Evolutionary conservation across 2,329 filamentous ascomycete genomes (phyloP).

Genomic region (Alternaria atra): DNA sequence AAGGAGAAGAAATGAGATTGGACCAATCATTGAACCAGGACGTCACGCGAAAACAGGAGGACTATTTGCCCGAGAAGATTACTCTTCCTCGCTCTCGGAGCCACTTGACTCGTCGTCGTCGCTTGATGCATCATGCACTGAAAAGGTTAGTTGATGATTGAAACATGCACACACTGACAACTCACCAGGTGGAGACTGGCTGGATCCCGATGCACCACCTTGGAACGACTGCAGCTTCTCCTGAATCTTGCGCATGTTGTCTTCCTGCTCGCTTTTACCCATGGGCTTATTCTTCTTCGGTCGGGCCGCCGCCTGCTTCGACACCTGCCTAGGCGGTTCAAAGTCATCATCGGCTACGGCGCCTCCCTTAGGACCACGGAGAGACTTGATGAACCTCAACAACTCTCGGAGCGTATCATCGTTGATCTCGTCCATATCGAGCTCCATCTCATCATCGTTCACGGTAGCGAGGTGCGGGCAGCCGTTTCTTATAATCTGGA

Average conservation of each 20-base stretch:
- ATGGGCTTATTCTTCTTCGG: conserved; percentile 80
- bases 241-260: conserved; percentile 70
- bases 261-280: conserved; percentile 76
- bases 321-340: conserved; percentile 53
- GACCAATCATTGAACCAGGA: conserved; percentile 16
- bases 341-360: conserved; percentile 59
- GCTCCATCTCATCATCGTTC: conserved; percentile 68
- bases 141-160: conserved; percentile 28
- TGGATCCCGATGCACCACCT: conserved; percentile 55
- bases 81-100: conserved; percentile 62
- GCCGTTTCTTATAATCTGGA: conserved; percentile 89
- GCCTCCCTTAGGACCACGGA: conserved; percentile 49
- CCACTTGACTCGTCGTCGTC: conserved; percentile 59
- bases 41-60: conserved; percentile 19
- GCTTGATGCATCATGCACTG: conserved; percentile 58
- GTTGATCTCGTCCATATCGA: conserved; percentile 70
- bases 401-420: conserved; percentile 65
- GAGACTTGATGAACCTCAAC: conserved; percentile 61
- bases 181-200: conserved; percentile 54
- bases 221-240: conserved; percentile 61
- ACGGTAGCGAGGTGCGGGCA: conserved; percentile 70
- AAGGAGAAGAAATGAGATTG: conserved; percentile 10
- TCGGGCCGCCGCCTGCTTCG: conserved; percentile 57
- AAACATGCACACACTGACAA: conserved; percentile 22
- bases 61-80: conserved; percentile 14